phyloP scores from a whole-genome alignment of 495 filamentous ascomycete genomes.

The Lophiotrema nucula region DNA sequence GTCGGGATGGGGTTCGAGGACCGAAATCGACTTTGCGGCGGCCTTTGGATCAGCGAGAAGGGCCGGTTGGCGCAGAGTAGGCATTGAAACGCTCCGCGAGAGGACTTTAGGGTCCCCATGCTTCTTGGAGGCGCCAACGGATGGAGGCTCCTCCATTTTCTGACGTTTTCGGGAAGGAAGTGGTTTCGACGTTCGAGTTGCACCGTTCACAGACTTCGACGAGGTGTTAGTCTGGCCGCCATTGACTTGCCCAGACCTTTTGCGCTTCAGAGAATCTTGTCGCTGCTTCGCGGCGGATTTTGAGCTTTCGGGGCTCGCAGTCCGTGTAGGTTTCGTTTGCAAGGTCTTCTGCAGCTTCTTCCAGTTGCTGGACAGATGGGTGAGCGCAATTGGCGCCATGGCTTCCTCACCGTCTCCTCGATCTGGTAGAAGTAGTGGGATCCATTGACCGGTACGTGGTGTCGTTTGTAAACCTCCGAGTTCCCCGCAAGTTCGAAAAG shows the following conservation, averaged over 20 bases:
- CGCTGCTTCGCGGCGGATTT: slow-evolving; percentile 9
- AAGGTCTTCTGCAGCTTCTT: slow-evolving; percentile 44
- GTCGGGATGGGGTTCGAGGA: slow-evolving; percentile 27
- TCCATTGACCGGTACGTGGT: too few relatives aligned
- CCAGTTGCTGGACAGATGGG: slow-evolving; percentile 47
- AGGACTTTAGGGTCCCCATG: slow-evolving; percentile 61
- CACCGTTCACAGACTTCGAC: neutral
- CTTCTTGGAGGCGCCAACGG: slow-evolving; percentile 49
- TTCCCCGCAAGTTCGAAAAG: slow-evolving; percentile 2
- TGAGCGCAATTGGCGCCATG: slow-evolving; percentile 34
- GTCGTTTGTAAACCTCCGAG: too few relatives aligned
- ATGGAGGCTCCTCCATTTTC: slow-evolving; percentile 34
- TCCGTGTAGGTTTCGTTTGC: slow-evolving; percentile 5
- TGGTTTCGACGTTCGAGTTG: neutral
- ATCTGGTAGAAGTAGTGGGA: too few relatives aligned
- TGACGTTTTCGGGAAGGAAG: slow-evolving; percentile 20
- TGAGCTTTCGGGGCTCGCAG: slow-evolving; percentile 3
- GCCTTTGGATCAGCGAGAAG: slow-evolving; percentile 7
- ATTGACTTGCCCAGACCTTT: slow-evolving; percentile 14
- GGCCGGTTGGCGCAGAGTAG: slow-evolving; percentile 5
- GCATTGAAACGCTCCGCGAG: slow-evolving; percentile 37
- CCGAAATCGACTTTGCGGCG: slow-evolving; percentile 11
- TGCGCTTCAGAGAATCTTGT: slow-evolving; percentile 37
- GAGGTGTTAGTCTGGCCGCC: neutral
- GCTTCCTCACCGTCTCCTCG: slow-evolving; percentile 4